Evolutionary conservation across 768 basidiomycete genomes (phyloP).

Genomic region (Cystobasidiopsis lactophilus): DNA sequence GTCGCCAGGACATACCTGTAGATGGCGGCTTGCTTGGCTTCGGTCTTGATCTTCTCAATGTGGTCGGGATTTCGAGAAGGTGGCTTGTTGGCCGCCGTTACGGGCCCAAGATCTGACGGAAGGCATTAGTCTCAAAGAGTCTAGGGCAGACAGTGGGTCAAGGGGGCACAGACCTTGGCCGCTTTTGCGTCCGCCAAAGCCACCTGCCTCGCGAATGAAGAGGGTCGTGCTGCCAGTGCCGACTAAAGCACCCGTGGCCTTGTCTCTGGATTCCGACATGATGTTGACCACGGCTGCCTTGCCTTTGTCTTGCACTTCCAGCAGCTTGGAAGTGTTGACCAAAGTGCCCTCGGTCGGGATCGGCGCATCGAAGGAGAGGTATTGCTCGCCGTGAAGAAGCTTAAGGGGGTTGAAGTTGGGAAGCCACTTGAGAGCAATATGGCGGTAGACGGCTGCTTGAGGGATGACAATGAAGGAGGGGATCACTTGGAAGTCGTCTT

Average conservation of each 20-base stretch:
- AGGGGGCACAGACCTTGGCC: slow-evolving; percentile 42
- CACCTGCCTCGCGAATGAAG: slow-evolving; percentile 78
- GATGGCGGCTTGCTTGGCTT: slow-evolving; percentile 57
- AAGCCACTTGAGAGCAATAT: slow-evolving; percentile 55
- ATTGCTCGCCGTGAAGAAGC: slow-evolving; percentile 95
- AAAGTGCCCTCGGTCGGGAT: slow-evolving; percentile 69
- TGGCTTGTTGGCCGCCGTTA: slow-evolving; percentile 54
- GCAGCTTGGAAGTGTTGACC: slow-evolving; percentile 46
- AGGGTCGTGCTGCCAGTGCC: slow-evolving; percentile 85
- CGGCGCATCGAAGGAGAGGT: slow-evolving; percentile 53
- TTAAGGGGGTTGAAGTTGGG: slow-evolving; percentile 91
- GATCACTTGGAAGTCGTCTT: slow-evolving; percentile 62
- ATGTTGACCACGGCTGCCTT: slow-evolving; percentile 78
- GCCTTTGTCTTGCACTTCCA: slow-evolving; percentile 30
- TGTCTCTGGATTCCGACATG: slow-evolving; percentile 58
- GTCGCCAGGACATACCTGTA: slow-evolving; percentile 34
- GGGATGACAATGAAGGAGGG: slow-evolving; percentile 94
- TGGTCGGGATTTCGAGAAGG: slow-evolving; percentile 70
- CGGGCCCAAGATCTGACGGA: slow-evolving; percentile 65
- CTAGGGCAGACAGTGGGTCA: no score
- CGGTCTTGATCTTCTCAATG: slow-evolving; percentile 70
- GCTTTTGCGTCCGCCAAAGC: slow-evolving; percentile 72
- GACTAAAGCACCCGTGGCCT: slow-evolving; percentile 48
- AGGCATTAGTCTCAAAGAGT: not conserved
- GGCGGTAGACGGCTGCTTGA: slow-evolving; percentile 51